Evolutionary conservation across 2,329 filamentous ascomycete species (phyloP).

Genomic region (Verticillium nonalfalfae): DNA sequence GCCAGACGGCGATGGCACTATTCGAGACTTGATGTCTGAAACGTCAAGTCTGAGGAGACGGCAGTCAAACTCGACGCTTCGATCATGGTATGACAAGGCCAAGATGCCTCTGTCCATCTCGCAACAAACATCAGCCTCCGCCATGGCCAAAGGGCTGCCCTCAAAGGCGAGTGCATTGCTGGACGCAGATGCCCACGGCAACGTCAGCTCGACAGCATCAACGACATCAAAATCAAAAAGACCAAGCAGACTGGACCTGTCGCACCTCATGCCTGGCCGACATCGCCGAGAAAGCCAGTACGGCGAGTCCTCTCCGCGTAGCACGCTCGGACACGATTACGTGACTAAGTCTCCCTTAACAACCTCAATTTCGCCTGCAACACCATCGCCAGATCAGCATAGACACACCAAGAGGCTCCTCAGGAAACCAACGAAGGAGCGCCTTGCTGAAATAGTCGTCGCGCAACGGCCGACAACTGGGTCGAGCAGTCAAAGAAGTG

Average conservation of each 20-base stretch:
- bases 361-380: constrained; percentile 25
- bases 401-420: constrained; percentile 20
- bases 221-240: constrained; percentile 31
- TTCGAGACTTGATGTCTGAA: constrained; percentile 24
- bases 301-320: constrained; percentile 5
- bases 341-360: constrained; percentile 35
- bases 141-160: constrained; percentile 50
- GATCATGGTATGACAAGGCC: constrained; percentile 50
- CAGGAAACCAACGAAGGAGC: constrained; percentile 30
- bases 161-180: constrained; percentile 39
- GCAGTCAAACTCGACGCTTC: constrained; percentile 48
- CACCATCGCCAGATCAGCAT: constrained; percentile 17
- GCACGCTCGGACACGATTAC: constrained; percentile 28
- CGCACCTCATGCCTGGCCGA: constrained; percentile 30
- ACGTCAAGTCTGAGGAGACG: constrained; percentile 39
- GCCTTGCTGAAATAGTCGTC: constrained; percentile 13
- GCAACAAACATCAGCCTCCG: constrained; percentile 51
- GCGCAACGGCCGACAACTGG: constrained; percentile 8
- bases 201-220: constrained; percentile 10
- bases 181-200: constrained; percentile 32
- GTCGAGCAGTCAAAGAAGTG: constrained; percentile 7
- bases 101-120: constrained; percentile 51
- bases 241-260: constrained; percentile 43
- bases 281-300: constrained; percentile 16
- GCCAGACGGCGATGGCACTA: constrained; percentile 2